phyloP scores from a whole-genome alignment of 345 rosid genomes.

The Orychophragmus violaceus region DNA sequence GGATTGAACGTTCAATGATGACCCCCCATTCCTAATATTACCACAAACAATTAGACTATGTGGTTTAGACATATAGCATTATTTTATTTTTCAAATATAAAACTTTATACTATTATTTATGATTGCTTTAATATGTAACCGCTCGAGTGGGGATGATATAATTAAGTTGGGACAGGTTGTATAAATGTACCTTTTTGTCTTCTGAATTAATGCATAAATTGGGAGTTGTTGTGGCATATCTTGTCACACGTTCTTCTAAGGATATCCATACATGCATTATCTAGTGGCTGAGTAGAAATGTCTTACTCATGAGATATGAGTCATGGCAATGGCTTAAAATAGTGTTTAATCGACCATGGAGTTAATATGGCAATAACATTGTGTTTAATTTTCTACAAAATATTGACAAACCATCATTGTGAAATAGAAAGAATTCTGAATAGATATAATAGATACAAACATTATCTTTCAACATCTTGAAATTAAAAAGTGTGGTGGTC shows the following conservation, averaged over 20 bases:
- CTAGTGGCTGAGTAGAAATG: slow-evolving; percentile 4
- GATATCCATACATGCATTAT: slow-evolving; percentile 23
- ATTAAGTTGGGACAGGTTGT: slow-evolving; percentile 21
- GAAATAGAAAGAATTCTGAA: too few species aligned
- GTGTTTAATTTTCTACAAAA: neutral
- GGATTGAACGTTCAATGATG: neutral
- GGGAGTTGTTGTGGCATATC: slow-evolving; percentile 21
- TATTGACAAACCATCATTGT: neutral
- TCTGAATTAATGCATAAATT: slow-evolving; percentile 16
- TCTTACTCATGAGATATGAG: slow-evolving; percentile 5
- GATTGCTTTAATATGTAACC: neutral
- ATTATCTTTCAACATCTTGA: too few species aligned
- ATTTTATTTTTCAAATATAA: neutral
- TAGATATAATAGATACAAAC: too few species aligned
- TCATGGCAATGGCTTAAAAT: neutral
- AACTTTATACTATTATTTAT: neutral
- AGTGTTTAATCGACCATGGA: neutral
- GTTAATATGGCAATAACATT: neutral
- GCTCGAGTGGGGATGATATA: slow-evolving; percentile 1
- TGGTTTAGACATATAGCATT: neutral
- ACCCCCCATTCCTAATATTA: neutral
- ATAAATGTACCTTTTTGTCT: slow-evolving; percentile 10
- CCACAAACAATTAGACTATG: neutral
- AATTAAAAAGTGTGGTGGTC: too few species aligned
- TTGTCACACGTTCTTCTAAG: slow-evolving; percentile 24